Percentiles rank a stretch among this genome's conserved stretches.
These are phyloP conservation scores for maize (Zea mays) DNA, from an alignment of 176 grass and related monocot species.

Conservation along the genomic window DNA sequence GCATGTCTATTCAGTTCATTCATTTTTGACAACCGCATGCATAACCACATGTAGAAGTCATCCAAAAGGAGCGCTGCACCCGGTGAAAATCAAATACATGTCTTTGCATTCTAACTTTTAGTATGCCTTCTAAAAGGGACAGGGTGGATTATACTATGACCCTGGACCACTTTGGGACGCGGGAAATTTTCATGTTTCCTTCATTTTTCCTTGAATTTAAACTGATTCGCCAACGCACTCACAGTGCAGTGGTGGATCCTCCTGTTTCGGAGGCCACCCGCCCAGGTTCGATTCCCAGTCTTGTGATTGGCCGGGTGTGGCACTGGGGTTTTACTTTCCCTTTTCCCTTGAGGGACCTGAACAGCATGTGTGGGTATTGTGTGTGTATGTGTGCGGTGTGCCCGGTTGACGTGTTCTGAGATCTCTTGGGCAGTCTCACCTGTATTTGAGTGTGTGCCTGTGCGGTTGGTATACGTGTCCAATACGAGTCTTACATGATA, in stretches of 20 bases:
- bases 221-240: neutral
- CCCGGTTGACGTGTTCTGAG: neutral
- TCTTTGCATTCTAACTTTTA: neutral
- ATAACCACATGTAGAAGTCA: neutral
- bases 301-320: neutral
- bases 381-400: neutral
- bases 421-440: neutral
- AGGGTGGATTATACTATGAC: neutral
- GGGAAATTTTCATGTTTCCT: neutral
- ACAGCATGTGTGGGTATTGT: neutral
- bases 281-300: neutral
- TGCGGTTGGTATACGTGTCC: neutral
- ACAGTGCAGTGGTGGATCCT: neutral
- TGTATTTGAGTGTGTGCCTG: neutral
- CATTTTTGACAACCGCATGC: neutral
- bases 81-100: neutral
- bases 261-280: neutral
- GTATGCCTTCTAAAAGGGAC: neutral
- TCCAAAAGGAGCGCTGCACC: neutral
- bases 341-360: neutral
- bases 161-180: neutral
- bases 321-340: neutral
- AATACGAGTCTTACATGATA: neutral
- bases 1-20: neutral
- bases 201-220: neutral